A percentile compares a stretch with the other conserved stretches of the same genome.
These are phyloP conservation scores for Protostelium mycophagum DNA, from an alignment of 78 protist species.

Conservation along the genomic window DNA sequence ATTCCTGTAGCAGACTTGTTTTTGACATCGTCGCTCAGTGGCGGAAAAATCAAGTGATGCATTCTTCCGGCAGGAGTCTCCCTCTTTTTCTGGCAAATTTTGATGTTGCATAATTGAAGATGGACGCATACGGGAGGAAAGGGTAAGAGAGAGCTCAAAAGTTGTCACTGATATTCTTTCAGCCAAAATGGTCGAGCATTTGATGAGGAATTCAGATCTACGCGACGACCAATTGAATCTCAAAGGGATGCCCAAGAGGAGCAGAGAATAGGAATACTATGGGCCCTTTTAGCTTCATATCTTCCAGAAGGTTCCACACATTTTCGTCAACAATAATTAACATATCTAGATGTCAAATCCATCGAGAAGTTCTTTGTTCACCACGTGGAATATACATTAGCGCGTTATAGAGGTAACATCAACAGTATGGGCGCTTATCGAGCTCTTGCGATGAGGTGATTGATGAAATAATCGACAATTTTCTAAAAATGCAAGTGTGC, in stretches of 20 bases:
- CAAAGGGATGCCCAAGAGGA: constrained; percentile 20
- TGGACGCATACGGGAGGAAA: no score
- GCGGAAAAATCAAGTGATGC: no score
- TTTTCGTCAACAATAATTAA: neutral
- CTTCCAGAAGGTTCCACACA: constrained; percentile 21
- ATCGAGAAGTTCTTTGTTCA: constrained; percentile 45
- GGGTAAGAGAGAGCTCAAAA: no score
- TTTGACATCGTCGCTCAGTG: no score
- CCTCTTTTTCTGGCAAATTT: no score
- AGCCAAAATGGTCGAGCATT: no score
- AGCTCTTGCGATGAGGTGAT: constrained; percentile 38
- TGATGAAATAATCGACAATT: neutral
- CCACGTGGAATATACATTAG: constrained; percentile 64
- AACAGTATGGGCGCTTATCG: constrained; percentile 35
- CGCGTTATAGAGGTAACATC: constrained; percentile 37
- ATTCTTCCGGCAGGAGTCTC: no score
- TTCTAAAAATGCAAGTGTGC: constrained; percentile 10
- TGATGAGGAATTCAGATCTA: no score
- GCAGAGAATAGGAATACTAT: constrained; percentile 23
- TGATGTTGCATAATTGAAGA: no score
- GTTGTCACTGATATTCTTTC: no score
- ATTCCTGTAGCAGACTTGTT: no score
- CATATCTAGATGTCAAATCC: neutral
- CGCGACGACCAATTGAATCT: no score
- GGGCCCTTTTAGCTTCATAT: constrained; percentile 53